These are phyloP conservation scores for Macrolepiota fuliginosa DNA, from an alignment of 768 basidiomycete genomes.

Conservation along the genomic window DNA sequence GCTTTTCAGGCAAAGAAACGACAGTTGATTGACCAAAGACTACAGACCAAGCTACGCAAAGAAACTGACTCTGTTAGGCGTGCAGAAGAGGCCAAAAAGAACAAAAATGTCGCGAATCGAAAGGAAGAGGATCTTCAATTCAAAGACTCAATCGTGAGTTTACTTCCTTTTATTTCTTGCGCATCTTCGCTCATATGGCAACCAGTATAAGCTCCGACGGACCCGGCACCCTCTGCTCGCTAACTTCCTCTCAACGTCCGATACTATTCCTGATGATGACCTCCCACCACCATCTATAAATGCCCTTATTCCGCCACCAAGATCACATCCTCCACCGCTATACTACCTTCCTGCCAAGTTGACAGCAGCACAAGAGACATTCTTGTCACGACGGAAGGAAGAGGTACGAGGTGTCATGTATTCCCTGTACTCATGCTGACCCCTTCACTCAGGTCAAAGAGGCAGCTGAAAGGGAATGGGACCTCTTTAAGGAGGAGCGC, in stretches of 20 bases:
- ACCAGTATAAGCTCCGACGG: constrained; percentile 70
- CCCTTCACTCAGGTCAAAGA: constrained; percentile 47
- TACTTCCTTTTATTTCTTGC: neutral
- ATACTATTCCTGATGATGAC: constrained; percentile 51
- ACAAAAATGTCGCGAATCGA: constrained; percentile 70
- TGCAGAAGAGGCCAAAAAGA: constrained; percentile 84
- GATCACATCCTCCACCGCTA: constrained; percentile 72
- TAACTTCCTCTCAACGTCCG: constrained; percentile 76
- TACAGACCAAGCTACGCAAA: constrained; percentile 81
- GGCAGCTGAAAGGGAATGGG: constrained; percentile 70
- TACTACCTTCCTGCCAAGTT: constrained; percentile 76
- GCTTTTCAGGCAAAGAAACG: constrained; percentile 74
- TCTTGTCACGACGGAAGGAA: constrained; percentile 57
- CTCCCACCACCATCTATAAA: constrained; percentile 30
- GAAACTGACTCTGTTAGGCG: constrained; percentile 85
- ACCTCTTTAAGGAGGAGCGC: constrained; percentile 60
- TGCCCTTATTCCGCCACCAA: constrained; percentile 46
- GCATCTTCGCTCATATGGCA: constrained; percentile 1
- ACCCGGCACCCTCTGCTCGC: constrained; percentile 69
- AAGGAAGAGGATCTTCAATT: constrained; percentile 82
- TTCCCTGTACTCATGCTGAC: constrained; percentile 2
- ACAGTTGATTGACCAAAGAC: constrained; percentile 78
- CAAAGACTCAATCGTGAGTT: constrained; percentile 75
- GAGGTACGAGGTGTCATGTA: constrained; percentile 42
- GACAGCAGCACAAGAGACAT: constrained; percentile 66